These are phyloP conservation scores for Byssochlamys sp. DNA, from an alignment of 2,329 filamentous ascomycete genomes.

Conservation along the genomic window DNA sequence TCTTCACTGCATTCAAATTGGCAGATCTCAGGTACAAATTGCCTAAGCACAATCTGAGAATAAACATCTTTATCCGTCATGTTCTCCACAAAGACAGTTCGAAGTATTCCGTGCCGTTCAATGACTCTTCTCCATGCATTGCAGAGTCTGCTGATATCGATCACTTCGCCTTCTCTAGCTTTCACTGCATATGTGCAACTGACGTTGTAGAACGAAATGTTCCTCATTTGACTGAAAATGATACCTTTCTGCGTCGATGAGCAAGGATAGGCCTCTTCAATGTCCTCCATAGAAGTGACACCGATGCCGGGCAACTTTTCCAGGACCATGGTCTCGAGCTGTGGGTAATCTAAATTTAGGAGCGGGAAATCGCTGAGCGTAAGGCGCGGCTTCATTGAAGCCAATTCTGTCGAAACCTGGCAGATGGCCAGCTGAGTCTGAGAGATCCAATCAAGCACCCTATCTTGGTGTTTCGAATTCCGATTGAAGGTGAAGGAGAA, in stretches of 20 bases:
- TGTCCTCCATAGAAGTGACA: conserved; percentile 20
- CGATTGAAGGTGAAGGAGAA: conserved; percentile 45
- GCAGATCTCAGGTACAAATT: conserved; percentile 16
- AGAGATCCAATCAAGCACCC: conserved; percentile 36
- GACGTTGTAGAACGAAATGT: conserved; percentile 28
- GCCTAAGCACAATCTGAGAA: conserved; percentile 26
- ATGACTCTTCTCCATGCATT: conserved; percentile 25
- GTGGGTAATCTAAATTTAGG: conserved; percentile 34
- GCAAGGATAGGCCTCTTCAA: conserved; percentile 37
- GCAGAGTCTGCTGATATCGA: conserved; percentile 18
- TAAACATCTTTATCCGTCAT: conserved; percentile 23
- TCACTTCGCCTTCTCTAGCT: conserved; percentile 6
- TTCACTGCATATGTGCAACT: conserved; percentile 29
- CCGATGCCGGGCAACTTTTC: conserved; percentile 30
- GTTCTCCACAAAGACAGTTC: conserved; percentile 29
- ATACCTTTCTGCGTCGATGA: conserved; percentile 31
- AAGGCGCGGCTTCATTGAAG: conserved; percentile 13
- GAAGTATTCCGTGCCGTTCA: conserved; percentile 24
- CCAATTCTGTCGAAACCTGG: conserved; percentile 18
- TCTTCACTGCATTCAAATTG: conserved; percentile 22
- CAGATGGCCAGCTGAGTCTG: conserved; percentile 27
- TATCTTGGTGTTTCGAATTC: conserved; percentile 37
- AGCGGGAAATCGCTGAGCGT: conserved; percentile 40
- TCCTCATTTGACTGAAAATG: conserved; percentile 23
- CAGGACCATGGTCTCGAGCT: conserved; percentile 28